phyloP scores from a whole-genome alignment of 2,329 filamentous ascomycete species.

The Trichophyton mentagrophytes region DNA sequence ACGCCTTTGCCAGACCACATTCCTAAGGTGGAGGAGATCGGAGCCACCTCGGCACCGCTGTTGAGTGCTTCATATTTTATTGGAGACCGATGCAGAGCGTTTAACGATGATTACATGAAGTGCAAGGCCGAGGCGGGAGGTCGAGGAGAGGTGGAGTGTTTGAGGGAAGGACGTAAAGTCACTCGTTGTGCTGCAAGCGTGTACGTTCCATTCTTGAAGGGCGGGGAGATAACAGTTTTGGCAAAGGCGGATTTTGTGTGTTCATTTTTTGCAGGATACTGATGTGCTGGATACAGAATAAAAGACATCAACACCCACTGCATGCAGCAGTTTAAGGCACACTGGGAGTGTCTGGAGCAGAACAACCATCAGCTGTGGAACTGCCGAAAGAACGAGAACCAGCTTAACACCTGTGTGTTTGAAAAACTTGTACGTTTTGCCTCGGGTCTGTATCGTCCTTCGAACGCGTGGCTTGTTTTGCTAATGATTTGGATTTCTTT shows the following conservation, averaged over 20 bases:
- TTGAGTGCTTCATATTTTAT: conserved; percentile 93
- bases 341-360: conserved; percentile 93
- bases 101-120: conserved; percentile 99
- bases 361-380: conserved; percentile 98
- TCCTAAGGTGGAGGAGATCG: conserved; percentile 86
- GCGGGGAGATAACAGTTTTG: not conserved
- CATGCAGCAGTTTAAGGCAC: conserved; percentile 74
- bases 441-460: no score
- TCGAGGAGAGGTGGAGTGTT: conserved; percentile 80
- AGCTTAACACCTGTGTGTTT: conserved; percentile 88
- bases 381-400: conserved; percentile 76
- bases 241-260: no score
- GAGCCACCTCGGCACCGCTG: conserved; percentile 81
- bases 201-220: conserved; percentile 46
- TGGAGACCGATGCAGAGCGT: conserved; percentile 81
- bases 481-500: conserved; percentile 8
- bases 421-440: conserved; percentile 68
- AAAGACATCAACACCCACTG: conserved; percentile 95
- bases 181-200: conserved; percentile 94
- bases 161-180: conserved; percentile 93
- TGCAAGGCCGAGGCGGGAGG: conserved; percentile 94
- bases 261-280: not conserved
- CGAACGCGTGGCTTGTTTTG: not conserved
- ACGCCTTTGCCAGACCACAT: conserved; percentile 87
- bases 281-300: conserved; percentile 43